Evolutionary conservation across 768 basidiomycete species (phyloP).

Genomic region (Boletus edulis): DNA sequence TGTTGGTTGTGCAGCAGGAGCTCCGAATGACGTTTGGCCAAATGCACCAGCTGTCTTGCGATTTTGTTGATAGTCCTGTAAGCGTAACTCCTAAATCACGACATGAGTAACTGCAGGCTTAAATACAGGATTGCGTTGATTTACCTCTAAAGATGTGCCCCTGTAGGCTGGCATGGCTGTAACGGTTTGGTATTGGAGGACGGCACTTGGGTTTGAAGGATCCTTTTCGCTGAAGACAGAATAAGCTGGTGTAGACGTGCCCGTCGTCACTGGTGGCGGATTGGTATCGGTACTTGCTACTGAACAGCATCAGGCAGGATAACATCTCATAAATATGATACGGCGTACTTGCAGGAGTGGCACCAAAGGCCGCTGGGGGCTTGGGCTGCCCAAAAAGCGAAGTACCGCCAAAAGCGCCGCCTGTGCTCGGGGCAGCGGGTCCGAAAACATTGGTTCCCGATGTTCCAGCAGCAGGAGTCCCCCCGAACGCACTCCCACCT

Average conservation of each 20-base stretch:
- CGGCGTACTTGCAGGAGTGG: constrained; percentile 32
- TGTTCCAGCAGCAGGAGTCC: constrained; percentile 28
- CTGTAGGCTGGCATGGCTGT: constrained; percentile 76
- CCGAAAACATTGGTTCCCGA: constrained; percentile 36
- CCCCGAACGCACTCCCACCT: constrained; percentile 41
- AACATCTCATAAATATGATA: not conserved
- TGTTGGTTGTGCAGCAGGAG: constrained; percentile 26
- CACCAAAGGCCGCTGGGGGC: constrained; percentile 44
- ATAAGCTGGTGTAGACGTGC: constrained; percentile 67
- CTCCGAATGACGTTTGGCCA: constrained; percentile 40
- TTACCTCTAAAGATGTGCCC: constrained; percentile 75
- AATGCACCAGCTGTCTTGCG: constrained; percentile 71
- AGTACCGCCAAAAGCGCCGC: constrained; percentile 43
- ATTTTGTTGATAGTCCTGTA: constrained; percentile 73
- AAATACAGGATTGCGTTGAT: constrained; percentile 13
- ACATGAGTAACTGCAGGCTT: not conserved
- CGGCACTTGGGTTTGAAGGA: constrained; percentile 37
- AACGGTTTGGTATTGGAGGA: constrained; percentile 78
- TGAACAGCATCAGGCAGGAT: constrained; percentile 10
- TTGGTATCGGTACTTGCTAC: constrained; percentile 35
- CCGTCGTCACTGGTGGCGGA: constrained; percentile 61
- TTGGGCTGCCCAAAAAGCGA: constrained; percentile 60
- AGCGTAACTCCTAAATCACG: constrained; percentile 58
- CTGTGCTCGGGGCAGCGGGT: constrained; percentile 28
- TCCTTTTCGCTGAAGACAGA: constrained; percentile 66